phyloP scores from a whole-genome alignment of 495 filamentous ascomycete species.

The Penicillium chermesinum region DNA sequence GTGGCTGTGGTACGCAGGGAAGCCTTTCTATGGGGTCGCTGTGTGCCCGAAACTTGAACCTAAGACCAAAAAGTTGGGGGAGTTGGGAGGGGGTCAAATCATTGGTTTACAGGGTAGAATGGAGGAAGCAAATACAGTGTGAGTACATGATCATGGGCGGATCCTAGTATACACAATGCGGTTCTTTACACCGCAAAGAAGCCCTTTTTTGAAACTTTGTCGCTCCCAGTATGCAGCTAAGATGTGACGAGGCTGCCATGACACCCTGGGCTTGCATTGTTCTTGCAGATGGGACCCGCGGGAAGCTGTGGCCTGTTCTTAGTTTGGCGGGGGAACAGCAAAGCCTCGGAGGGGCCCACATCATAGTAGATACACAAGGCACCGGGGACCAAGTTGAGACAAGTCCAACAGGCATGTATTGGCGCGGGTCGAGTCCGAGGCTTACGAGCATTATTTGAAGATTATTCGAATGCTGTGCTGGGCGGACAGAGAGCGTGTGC shows the following conservation, averaged over 20 bases:
- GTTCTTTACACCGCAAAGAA: background rate
- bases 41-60: background rate
- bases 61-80: too few species aligned
- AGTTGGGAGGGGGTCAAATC: too few species aligned
- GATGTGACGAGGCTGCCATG: constrained; percentile 8
- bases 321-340: background rate
- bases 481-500: background rate
- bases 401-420: too few species aligned
- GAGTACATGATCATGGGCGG: background rate
- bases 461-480: background rate
- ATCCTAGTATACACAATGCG: too few species aligned
- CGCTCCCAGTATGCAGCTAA: constrained; percentile 1
- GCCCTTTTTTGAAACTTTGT: background rate
- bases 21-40: background rate
- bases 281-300: constrained; percentile 2
- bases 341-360: background rate
- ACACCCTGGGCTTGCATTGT: constrained; percentile 2
- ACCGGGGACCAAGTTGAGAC: too few species aligned
- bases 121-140: too few species aligned
- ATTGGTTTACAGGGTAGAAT: constrained; percentile 2
- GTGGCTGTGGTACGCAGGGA: background rate
- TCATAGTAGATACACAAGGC: too few species aligned
- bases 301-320: constrained; percentile 1
- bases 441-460: background rate
- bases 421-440: background rate